phyloP scores from a whole-genome alignment of 225 moss, liverwort and hornwort genomes.

The Takakia lepidozioides region DNA sequence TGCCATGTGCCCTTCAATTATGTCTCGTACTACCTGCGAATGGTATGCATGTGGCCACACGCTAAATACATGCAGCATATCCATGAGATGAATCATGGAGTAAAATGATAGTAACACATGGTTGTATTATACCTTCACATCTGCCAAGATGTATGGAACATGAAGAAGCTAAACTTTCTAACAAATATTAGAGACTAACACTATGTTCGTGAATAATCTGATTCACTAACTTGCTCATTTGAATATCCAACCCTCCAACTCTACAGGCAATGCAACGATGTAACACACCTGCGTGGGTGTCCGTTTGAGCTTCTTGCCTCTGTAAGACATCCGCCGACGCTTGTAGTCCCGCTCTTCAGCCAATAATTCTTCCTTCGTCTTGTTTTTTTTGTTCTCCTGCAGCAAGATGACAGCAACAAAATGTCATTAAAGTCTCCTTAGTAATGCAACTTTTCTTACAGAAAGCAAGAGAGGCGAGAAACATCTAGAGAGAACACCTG shows the following conservation, averaged over 20 bases:
- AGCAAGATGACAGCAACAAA: background rate
- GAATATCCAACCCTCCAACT: too few relatives aligned
- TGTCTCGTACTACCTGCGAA: slow-evolving; percentile 87
- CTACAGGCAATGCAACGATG: too few relatives aligned
- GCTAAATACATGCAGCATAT: slow-evolving; percentile 3
- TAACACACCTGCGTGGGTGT: slow-evolving; percentile 66
- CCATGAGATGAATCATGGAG: background rate
- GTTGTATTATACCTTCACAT: too few relatives aligned
- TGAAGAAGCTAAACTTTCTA: too few relatives aligned
- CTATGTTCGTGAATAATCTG: too few relatives aligned
- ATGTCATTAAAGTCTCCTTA: background rate
- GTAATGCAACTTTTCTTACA: too few relatives aligned
- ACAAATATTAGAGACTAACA: too few relatives aligned
- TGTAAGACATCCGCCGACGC: slow-evolving; percentile 89
- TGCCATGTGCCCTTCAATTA: slow-evolving; percentile 88
- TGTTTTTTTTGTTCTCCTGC: slow-evolving; percentile 69
- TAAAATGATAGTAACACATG: too few relatives aligned
- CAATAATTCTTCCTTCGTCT: slow-evolving; percentile 79
- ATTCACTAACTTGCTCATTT: too few relatives aligned
- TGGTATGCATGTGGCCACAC: too few relatives aligned
- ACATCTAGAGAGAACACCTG: slow-evolving; percentile 26
- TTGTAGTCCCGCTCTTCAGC: slow-evolving; percentile 99
- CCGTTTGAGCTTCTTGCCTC: slow-evolving; percentile 84
- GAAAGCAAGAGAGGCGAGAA: background rate
- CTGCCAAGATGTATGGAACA: too few relatives aligned